Percentiles rank a stretch among this genome's conserved stretches.
phyloP scores from a whole-genome alignment of 139 green algal species.

The Chlorokybus atmophyticus region DNA sequence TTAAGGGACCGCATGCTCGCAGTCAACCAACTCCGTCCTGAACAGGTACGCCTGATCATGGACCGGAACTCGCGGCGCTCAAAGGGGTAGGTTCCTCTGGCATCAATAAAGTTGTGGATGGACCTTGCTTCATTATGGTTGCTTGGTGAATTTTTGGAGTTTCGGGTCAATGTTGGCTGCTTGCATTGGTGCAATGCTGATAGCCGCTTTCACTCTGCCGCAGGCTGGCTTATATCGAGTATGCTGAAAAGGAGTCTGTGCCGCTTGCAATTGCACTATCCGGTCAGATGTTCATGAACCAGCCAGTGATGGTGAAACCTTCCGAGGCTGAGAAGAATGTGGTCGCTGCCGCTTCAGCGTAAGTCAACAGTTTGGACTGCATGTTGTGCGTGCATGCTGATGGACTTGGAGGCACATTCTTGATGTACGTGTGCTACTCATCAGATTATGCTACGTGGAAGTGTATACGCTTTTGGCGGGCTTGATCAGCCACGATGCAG shows the following conservation, averaged over 20 bases:
- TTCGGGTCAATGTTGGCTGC: background rate
- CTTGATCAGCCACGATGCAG: too few relatives aligned
- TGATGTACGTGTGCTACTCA: too few relatives aligned
- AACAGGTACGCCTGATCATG: constrained; percentile 73
- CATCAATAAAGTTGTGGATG: background rate
- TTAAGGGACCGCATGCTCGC: background rate
- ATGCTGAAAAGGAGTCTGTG: constrained; percentile 29
- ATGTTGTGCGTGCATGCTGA: too few relatives aligned
- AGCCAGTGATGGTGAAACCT: constrained; percentile 84
- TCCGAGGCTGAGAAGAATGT: constrained; percentile 81
- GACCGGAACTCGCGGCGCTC: constrained; percentile 72
- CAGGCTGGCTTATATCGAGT: constrained; percentile 80
- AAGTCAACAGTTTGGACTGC: too few relatives aligned
- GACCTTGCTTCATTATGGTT: background rate
- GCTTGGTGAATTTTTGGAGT: background rate
- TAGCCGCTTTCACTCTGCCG: background rate
- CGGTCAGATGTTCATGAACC: constrained; percentile 61
- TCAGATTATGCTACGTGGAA: too few relatives aligned
- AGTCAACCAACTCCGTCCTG: constrained; percentile 5
- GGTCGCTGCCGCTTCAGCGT: constrained; percentile 65
- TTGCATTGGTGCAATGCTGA: background rate
- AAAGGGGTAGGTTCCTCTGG: constrained; percentile 46
- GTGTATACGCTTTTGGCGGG: too few relatives aligned
- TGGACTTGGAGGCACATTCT: too few relatives aligned
- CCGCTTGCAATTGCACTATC: constrained; percentile 66